Evolutionary conservation across 2,329 filamentous ascomycete species (phyloP).

Genomic region (Acephala macrosclerotiorum): DNA sequence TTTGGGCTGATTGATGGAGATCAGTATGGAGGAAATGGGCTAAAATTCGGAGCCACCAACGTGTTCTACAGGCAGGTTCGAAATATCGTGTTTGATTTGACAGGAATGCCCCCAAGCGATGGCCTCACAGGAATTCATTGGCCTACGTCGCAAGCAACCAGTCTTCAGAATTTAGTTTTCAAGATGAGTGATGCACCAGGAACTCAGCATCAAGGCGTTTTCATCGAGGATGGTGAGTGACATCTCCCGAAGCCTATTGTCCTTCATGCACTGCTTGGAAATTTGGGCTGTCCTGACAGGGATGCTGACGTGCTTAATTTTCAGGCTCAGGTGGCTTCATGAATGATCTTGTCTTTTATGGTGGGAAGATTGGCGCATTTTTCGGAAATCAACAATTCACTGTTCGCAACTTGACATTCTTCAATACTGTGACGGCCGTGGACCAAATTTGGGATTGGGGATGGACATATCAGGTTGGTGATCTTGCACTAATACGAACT

Average conservation of each 20-base stretch:
- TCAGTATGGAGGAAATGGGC: constrained; percentile 62
- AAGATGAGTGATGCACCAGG: constrained; percentile 55
- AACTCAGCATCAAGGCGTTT: constrained; percentile 63
- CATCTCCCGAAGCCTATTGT: not conserved
- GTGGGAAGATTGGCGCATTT: constrained; percentile 50
- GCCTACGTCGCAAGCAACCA: constrained; percentile 63
- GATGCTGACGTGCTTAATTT: constrained; percentile 38
- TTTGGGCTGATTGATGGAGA: constrained; percentile 89
- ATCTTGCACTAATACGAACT: not conserved
- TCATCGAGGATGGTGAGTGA: constrained; percentile 58
- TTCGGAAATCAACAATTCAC: constrained; percentile 63
- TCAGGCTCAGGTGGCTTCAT: constrained; percentile 25
- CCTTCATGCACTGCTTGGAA: constrained; percentile 30
- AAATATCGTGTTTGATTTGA: constrained; percentile 69
- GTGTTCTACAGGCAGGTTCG: constrained; percentile 71
- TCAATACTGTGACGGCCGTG: constrained; percentile 40
- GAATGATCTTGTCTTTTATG: constrained; percentile 13
- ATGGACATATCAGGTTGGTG: constrained; percentile 47
- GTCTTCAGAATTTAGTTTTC: constrained; percentile 68
- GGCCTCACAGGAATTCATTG: constrained; percentile 55
- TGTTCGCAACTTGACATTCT: constrained; percentile 57
- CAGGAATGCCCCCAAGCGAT: constrained; percentile 36
- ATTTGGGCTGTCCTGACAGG: not conserved
- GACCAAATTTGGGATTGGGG: constrained; percentile 26
- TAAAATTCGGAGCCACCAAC: constrained; percentile 75